Evolutionary conservation across 2,329 filamentous ascomycete genomes (phyloP), one percentile per base, ranked within the genome.

Genomic region (Fusarium xyrophilum): DNA sequence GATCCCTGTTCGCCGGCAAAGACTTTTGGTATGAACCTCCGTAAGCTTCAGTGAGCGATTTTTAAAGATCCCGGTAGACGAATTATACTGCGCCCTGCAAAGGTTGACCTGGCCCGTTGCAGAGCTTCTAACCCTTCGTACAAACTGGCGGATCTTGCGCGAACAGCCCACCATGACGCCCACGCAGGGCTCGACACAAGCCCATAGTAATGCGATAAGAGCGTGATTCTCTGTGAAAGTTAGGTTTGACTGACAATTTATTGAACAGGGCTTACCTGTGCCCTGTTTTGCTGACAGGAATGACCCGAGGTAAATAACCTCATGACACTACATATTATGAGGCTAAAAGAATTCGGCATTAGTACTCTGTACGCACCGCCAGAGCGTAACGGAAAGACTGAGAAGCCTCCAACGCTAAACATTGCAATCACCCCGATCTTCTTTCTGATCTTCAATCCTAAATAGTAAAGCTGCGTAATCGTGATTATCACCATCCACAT

Each of bases 41-140:
- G n/a, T n/a, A 10, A 32, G 7, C 6, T 39, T 44, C 6, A 61
- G 6, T 0, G 55, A 35, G 0, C 44, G 19, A 2, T 33, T 15
- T 17, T 25, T 32, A 33, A 60, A 60, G 4, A 51, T 10, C 11
- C n/a, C 17, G 3, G 23, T 19, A 9, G 39, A 25, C 7, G 10
- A 19, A 8, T 13, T 15, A 15, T 42, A 19, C 5, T 42, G 21
- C 11, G 11, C 11, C 7, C 11, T 11, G 7, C 7, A 19, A 19
- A 17, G 4, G n/a, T 10, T 38, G 13, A 12, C 12, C 7, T 19
- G 17, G 2, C n/a, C 2, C 6, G 10, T 1, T 7, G n/a, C 3
- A 15, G 30, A 7, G 1, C 1, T 13, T 14, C 10, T 27, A 5
- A 14, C 10, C 15, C 5, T 15, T 3, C 38, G 27, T 5, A 25